Percentiles rank a stretch among this genome's conserved stretches.
These are phyloP conservation scores for Mucor mucedo DNA, from an alignment of 371 early-diverging fungal genomes.

Conservation along the genomic window DNA sequence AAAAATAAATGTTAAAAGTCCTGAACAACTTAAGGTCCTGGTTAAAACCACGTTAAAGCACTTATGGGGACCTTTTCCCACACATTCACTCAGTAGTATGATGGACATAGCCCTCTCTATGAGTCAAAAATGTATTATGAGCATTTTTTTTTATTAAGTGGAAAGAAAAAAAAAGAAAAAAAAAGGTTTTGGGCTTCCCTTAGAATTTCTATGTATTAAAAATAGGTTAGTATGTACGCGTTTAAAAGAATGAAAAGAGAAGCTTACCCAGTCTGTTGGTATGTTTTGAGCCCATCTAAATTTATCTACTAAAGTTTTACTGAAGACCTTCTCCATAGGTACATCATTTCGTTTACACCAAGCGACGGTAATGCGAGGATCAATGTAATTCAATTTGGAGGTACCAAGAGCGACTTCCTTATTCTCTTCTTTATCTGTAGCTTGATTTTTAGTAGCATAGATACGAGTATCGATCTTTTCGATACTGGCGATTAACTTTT, in stretches of 20 bases:
- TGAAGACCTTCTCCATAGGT: conserved; percentile 93
- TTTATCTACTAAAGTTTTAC: conserved; percentile 87
- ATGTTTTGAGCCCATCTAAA: conserved; percentile 95
- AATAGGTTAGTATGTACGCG: neutral
- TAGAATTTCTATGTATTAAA: conserved; percentile 17
- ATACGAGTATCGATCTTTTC: conserved; percentile 74
- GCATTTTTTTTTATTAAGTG: too few relatives aligned
- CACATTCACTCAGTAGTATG: too few relatives aligned
- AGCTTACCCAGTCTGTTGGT: conserved; percentile 69
- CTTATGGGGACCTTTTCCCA: too few relatives aligned
- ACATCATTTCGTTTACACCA: conserved; percentile 92
- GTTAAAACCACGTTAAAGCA: too few relatives aligned
- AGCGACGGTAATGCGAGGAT: conserved; percentile 93
- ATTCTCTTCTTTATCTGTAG: conserved; percentile 94
- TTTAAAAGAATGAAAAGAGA: neutral
- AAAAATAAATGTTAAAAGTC: too few relatives aligned
- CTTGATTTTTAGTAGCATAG: conserved; percentile 63
- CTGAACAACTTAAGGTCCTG: too few relatives aligned
- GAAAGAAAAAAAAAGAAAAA: too few relatives aligned
- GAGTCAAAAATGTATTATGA: too few relatives aligned
- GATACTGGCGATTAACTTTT: conserved; percentile 67
- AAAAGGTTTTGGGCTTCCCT: neutral
- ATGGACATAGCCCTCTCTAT: too few relatives aligned
- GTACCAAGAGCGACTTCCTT: conserved; percentile 97
- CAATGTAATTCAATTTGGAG: conserved; percentile 98